These are phyloP conservation scores for Thuidium tamariscinum DNA, from an alignment of 225 moss, liverwort and hornwort species.

Conservation along the genomic window DNA sequence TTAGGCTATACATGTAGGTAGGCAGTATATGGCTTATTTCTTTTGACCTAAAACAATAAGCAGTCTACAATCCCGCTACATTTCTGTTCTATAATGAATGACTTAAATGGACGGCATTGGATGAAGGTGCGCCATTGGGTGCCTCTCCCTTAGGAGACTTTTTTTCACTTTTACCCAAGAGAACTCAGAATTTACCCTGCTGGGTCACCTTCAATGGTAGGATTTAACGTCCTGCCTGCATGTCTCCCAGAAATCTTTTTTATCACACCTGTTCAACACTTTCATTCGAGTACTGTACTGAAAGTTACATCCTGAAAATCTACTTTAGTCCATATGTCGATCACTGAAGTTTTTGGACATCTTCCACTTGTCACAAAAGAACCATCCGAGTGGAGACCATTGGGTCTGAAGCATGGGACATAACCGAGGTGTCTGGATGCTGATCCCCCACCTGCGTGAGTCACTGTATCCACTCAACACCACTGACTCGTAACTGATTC, in stretches of 20 bases:
- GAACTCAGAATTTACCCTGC: too few relatives aligned
- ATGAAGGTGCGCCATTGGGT: too few relatives aligned
- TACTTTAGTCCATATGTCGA: neutral
- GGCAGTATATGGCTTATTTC: too few relatives aligned
- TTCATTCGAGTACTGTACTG: neutral
- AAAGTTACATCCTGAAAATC: neutral
- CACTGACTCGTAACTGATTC: neutral
- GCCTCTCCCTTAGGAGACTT: too few relatives aligned
- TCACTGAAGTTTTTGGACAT: neutral
- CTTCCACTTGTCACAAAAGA: neutral
- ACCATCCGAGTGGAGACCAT: neutral
- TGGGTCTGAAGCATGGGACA: neutral
- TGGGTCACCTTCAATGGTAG: too few relatives aligned
- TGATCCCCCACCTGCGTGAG: neutral
- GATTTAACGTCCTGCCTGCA: too few relatives aligned
- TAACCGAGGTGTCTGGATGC: neutral
- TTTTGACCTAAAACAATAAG: too few relatives aligned
- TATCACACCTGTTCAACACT: neutral
- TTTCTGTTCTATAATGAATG: too few relatives aligned
- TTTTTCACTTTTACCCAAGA: too few relatives aligned
- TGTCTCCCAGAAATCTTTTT: neutral
- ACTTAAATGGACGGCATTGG: too few relatives aligned
- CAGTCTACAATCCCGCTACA: too few relatives aligned
- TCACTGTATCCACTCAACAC: neutral
- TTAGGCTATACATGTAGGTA: too few relatives aligned